phyloP scores from a whole-genome alignment of 441 rosid species.

The Eutrema salsugineum region DNA sequence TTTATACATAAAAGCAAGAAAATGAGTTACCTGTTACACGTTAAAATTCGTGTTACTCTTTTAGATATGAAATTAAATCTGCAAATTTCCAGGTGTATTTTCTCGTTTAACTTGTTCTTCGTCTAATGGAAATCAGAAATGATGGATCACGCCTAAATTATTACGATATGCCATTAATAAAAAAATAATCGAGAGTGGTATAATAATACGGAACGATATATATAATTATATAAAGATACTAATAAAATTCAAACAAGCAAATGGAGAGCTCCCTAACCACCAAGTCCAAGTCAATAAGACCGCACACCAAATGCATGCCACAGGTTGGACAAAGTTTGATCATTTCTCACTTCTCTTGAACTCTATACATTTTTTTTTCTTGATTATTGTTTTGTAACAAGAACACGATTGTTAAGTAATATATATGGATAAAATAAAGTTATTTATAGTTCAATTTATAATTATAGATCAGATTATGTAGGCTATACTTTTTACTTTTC shows the following conservation, averaged over 20 bases:
- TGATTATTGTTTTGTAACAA: background rate
- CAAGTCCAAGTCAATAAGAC: conserved; percentile 28
- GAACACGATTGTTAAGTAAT: background rate
- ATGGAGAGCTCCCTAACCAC: conserved; percentile 31
- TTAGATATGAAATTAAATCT: background rate
- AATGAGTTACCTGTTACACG: background rate
- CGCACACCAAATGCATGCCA: conserved; percentile 30
- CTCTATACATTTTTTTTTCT: background rate
- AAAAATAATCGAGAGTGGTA: background rate
- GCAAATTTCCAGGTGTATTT: background rate
- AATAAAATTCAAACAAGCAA: conserved; percentile 5
- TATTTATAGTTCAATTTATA: background rate
- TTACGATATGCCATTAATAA: background rate
- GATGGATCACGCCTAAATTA: conserved; percentile 7
- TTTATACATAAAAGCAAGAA: background rate
- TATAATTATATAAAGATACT: background rate
- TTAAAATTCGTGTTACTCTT: background rate
- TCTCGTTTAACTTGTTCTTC: background rate
- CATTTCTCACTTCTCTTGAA: background rate
- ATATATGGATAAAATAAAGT: background rate
- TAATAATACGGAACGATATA: background rate
- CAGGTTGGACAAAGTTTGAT: conserved; percentile 19
- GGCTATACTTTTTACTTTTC: conserved; percentile 10
- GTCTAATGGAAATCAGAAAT: background rate
- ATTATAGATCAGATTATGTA: background rate